Evolutionary conservation across 2,329 filamentous ascomycete species (phyloP), one percentile per base, ranked within the genome.

Genomic region (Pochonia chlamydosporia): DNA sequence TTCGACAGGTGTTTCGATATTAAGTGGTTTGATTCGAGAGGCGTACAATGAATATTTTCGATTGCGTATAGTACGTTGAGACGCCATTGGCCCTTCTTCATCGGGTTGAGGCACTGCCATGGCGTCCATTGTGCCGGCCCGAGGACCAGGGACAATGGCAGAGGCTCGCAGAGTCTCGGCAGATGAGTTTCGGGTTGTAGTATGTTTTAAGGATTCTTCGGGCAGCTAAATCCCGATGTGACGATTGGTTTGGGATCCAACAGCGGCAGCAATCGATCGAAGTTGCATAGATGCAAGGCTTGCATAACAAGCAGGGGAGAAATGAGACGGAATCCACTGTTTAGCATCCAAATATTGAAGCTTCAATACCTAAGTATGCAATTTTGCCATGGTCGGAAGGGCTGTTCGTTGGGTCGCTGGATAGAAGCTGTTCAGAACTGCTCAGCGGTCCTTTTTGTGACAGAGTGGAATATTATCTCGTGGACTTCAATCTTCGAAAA

Each of bases 41-140:
- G 57, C 52, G 39, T 57, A 57, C 43, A 57, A 43, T 20, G 55
- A 56, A 18, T 47, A 48, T 39, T 58, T 56, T 23, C 54, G 52
- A 40, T 56, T 53, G 20, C 36, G 40, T n/a, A 43, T 16, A 33
- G 45, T 53, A 30, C 46, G 52, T 39, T 51, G 47, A 21, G 46
- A 40, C 40, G 40, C 41, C 44, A 43, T 24, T 23, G 49, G 43
- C 11, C 40, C 46, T 21, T 47, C 43, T 35, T 52, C 52, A 16
- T 50, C 52, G 16, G 51, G 18, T 9, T 46, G 51, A n/a, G 52
- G 41, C 16, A 52, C 30, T 44, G 51, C 49, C 52, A 59, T 57
- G 30, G 54, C 33, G 46, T 52, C 50, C 57, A 59, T 57, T 31
- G 20, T 39, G 36, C 31, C 40, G 9, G n/a, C 37, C 31, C 40